Conservation (phyloP, 768 basidiomycete genomes). For the Psilocybe cyanescens region DNA sequence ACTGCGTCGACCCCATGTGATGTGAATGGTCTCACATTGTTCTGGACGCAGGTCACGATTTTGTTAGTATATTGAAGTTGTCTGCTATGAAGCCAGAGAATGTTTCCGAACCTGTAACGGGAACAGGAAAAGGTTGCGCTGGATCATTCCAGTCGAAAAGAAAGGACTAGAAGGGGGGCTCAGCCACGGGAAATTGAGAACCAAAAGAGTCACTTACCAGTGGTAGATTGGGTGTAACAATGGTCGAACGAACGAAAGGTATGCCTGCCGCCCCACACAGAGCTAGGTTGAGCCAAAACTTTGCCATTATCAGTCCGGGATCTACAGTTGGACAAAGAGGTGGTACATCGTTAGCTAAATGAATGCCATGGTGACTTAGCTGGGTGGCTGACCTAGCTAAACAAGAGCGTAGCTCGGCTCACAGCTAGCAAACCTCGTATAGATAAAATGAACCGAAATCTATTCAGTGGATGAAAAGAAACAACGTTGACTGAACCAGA, state of each 20-base stretch:
- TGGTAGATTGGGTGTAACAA: not conserved
- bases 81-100: not conserved
- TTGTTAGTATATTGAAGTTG: not conserved
- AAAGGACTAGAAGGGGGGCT: conserved; percentile 35
- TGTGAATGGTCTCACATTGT: conserved; percentile 47
- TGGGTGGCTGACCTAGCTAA: too few relatives aligned
- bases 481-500: not conserved
- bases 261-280: not conserved
- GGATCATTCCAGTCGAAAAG: conserved; percentile 44
- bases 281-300: not conserved
- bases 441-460: not conserved
- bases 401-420: too few relatives aligned
- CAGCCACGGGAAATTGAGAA: too few relatives aligned
- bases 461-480: not conserved
- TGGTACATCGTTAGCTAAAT: not conserved
- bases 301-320: not conserved
- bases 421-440: not conserved
- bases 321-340: too few relatives aligned
- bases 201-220: not conserved
- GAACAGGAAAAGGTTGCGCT: conserved; percentile 37
- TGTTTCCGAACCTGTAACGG: conserved; percentile 39
- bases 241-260: not conserved
- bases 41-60: conserved; percentile 24
- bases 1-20: conserved; percentile 41
- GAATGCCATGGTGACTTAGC: not conserved